A percentile compares a stretch with the other conserved stretches of the same genome.
phyloP scores from a whole-genome alignment of 2,329 filamentous ascomycete genomes.

The Stachybotrys chlorohalonatus region DNA sequence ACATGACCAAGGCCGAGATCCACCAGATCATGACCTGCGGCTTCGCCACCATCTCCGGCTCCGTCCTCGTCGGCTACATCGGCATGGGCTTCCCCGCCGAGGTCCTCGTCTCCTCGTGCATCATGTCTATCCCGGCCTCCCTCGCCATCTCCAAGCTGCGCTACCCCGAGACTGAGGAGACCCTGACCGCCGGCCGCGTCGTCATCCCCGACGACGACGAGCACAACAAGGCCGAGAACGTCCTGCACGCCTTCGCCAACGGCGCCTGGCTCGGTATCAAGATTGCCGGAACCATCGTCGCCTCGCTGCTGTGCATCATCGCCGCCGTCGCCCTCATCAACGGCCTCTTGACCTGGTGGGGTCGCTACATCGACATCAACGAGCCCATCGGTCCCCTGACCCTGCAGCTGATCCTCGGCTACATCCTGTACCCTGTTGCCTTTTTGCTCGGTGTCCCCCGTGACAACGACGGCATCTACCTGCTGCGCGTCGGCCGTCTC shows the following conservation, averaged over 20 bases:
- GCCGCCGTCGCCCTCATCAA: constrained; percentile 67
- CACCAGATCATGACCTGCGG: constrained; percentile 91
- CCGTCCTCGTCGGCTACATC: constrained; percentile 80
- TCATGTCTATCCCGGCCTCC: constrained; percentile 92
- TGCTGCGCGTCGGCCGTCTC: constrained; percentile 66
- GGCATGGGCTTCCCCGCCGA: constrained; percentile 73
- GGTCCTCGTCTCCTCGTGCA: constrained; percentile 80
- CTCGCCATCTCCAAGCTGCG: constrained; percentile 83
- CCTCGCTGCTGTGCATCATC: constrained; percentile 76
- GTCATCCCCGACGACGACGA: constrained; percentile 74
- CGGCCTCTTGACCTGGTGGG: constrained; percentile 76
- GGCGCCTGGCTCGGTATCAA: constrained; percentile 81
- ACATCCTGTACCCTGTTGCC: constrained; percentile 67
- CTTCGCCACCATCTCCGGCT: constrained; percentile 86
- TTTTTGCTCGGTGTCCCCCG: constrained; percentile 74
- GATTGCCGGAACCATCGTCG: constrained; percentile 74
- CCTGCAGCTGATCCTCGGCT: constrained; percentile 66
- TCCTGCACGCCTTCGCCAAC: constrained; percentile 75
- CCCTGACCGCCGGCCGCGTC: constrained; percentile 71
- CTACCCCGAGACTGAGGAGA: constrained; percentile 81
- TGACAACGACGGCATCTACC: constrained; percentile 26
- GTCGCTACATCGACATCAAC: constrained; percentile 65
- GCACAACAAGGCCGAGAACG: constrained; percentile 60
- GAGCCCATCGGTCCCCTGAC: constrained; percentile 50
- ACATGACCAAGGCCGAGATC: constrained; percentile 79